Percentiles rank a stretch among this genome's conserved stretches.
phyloP scores from a whole-genome alignment of 257 asterid genomes.

The Plantago ovata region DNA sequence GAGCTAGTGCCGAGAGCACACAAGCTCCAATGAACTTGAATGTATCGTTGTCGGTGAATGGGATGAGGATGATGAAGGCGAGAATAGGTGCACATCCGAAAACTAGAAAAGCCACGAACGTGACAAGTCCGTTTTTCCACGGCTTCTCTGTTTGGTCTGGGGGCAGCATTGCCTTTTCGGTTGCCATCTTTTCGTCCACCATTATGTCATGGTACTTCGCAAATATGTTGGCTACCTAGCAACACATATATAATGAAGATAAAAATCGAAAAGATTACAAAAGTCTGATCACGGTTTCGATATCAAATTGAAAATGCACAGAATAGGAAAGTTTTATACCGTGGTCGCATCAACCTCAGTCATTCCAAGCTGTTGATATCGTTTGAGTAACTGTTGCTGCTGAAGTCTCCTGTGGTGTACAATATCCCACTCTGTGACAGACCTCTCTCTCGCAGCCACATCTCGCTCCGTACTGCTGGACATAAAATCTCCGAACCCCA shows the following conservation, averaged over 20 bases:
- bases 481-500: slow-evolving; percentile 74
- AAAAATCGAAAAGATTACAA: neutral
- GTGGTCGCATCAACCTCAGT: slow-evolving; percentile 38
- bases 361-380: slow-evolving; percentile 60
- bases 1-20: slow-evolving; percentile 51
- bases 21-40: slow-evolving; percentile 56
- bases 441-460: slow-evolving; percentile 52
- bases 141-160: slow-evolving; percentile 48
- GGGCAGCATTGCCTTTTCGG: slow-evolving; percentile 39
- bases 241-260: neutral
- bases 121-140: slow-evolving; percentile 59
- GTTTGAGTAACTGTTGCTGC: slow-evolving; percentile 37
- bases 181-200: slow-evolving; percentile 47
- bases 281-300: neutral
- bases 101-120: slow-evolving; percentile 43
- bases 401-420: slow-evolving; percentile 30
- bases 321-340: slow-evolving; percentile 15
- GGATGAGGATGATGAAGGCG: slow-evolving; percentile 57
- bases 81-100: slow-evolving; percentile 60
- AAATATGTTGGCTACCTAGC: slow-evolving; percentile 45
- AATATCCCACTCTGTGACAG: slow-evolving; percentile 58
- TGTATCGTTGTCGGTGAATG: slow-evolving; percentile 42
- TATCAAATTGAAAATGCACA: neutral
- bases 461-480: slow-evolving; percentile 61
- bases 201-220: slow-evolving; percentile 49